Evolutionary conservation across 805 yeast genomes (phyloP).

Genomic region (Osmozyma mogii): DNA sequence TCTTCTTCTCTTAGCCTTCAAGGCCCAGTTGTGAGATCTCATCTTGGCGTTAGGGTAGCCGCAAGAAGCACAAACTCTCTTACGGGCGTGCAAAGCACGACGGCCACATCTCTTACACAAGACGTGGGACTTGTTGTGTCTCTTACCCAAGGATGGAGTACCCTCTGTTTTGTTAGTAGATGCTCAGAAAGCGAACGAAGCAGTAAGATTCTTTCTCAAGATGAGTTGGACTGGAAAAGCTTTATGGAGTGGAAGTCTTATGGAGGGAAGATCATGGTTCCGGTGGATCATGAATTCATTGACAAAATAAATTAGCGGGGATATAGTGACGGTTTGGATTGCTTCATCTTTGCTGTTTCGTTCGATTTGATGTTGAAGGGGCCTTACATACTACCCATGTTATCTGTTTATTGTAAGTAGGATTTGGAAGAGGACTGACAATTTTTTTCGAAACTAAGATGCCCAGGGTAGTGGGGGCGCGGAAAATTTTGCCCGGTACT

Average conservation of each 20-base stretch:
- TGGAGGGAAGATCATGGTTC: too few species aligned
- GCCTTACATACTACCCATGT: constrained; percentile 66
- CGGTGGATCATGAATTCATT: too few species aligned
- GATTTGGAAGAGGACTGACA: constrained; percentile 7
- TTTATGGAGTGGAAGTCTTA: too few species aligned
- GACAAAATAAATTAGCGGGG: background rate
- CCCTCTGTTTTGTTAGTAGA: constrained; percentile 57
- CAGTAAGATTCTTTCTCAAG: too few species aligned
- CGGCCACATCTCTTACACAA: constrained; percentile 98
- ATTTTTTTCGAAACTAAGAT: background rate
- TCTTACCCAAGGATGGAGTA: constrained; percentile 99
- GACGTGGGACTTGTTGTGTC: constrained; percentile 99
- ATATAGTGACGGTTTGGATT: background rate
- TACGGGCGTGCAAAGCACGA: constrained; percentile 98
- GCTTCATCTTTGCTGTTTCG: background rate
- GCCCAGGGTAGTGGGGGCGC: constrained; percentile 7
- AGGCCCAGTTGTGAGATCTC: constrained; percentile 99
- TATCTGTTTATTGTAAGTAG: constrained; percentile 32
- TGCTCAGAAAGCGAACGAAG: constrained; percentile 1
- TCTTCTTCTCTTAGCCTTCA: constrained; percentile 98
- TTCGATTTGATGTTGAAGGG: constrained; percentile 5
- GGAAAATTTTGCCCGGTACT: constrained; percentile 9
- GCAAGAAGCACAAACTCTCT: constrained; percentile 97
- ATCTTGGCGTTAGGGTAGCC: constrained; percentile 99
- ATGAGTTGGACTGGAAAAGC: too few species aligned